Conservation (phyloP, 2,329 filamentous ascomycete genomes). For the Cladophialophora carrionii region DNA sequence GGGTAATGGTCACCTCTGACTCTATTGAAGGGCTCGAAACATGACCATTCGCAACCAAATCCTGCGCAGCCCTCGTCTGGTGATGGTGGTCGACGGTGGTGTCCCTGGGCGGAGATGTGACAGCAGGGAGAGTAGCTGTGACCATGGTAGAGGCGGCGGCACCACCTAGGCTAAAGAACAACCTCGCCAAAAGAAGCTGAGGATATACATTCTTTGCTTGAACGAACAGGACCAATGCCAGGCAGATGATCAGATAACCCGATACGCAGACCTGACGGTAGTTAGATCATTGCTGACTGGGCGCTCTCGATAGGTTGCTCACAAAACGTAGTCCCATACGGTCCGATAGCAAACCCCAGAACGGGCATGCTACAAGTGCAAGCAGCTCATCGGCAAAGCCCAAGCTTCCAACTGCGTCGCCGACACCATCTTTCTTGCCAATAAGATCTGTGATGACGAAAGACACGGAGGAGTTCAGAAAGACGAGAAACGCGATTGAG, state of each 20-base stretch:
- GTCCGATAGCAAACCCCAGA: slow-evolving; percentile 56
- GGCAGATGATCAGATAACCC: slow-evolving; percentile 79
- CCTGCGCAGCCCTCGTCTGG: slow-evolving; percentile 11
- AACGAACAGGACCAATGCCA: slow-evolving; percentile 78
- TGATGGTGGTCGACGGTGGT: slow-evolving; percentile 31
- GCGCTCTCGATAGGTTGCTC: slow-evolving; percentile 34
- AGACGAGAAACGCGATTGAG: slow-evolving; percentile 68
- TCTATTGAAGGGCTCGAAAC: slow-evolving; percentile 57
- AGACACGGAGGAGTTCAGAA: slow-evolving; percentile 66
- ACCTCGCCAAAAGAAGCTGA: slow-evolving; percentile 77
- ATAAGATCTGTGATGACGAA: slow-evolving; percentile 68
- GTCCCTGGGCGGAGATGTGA: slow-evolving; percentile 43
- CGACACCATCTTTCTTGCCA: slow-evolving; percentile 58
- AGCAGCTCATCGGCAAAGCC: slow-evolving; percentile 57
- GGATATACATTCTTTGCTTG: slow-evolving; percentile 88
- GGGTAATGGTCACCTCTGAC: slow-evolving; percentile 64
- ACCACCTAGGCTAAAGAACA: slow-evolving; percentile 87
- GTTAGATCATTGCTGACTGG: slow-evolving; percentile 16
- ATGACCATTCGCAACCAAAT: slow-evolving; percentile 43
- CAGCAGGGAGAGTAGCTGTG: slow-evolving; percentile 83
- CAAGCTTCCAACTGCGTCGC: slow-evolving; percentile 62
- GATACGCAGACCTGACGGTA: slow-evolving; percentile 58
- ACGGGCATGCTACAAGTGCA: slow-evolving; percentile 53
- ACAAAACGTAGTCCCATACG: slow-evolving; percentile 54
- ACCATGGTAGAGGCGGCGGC: slow-evolving; percentile 98